Conservation (phyloP, 2,329 filamentous ascomycete genomes). For the Xylariales sp. region DNA sequence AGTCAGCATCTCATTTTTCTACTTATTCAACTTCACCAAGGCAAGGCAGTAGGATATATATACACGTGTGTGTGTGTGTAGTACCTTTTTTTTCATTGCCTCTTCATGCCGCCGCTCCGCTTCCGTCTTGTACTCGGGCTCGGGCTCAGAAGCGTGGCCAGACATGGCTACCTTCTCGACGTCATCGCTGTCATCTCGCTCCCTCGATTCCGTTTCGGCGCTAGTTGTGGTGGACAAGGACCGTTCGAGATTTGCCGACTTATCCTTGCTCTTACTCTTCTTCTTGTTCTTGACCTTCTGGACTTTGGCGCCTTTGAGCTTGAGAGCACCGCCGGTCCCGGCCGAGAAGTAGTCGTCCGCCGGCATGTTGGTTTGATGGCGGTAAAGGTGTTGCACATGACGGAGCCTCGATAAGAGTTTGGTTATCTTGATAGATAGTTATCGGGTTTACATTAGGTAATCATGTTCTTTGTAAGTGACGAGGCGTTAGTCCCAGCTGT, state of each 20-base stretch:
- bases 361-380: slow-evolving; percentile 67
- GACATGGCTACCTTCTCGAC: slow-evolving; percentile 48
- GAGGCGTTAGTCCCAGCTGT: background rate
- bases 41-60: background rate
- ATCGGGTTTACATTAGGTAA: background rate
- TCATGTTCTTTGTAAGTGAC: background rate
- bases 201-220: slow-evolving; percentile 49
- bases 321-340: slow-evolving; percentile 78
- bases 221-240: slow-evolving; percentile 54
- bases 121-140: slow-evolving; percentile 75
- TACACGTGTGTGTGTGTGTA: background rate
- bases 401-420: slow-evolving; percentile 6
- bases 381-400: slow-evolving; percentile 6
- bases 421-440: background rate
- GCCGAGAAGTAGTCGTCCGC: slow-evolving; percentile 78
- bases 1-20: slow-evolving; percentile 34
- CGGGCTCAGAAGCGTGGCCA: slow-evolving; percentile 46
- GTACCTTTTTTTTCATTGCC: slow-evolving; percentile 79
- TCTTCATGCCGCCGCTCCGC: slow-evolving; percentile 86
- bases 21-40: background rate
- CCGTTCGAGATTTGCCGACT: slow-evolving; percentile 57
- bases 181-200: slow-evolving; percentile 38
- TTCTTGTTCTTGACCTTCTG: slow-evolving; percentile 72
- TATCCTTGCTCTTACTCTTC: slow-evolving; percentile 59
- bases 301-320: slow-evolving; percentile 81